Conservation (phyloP, 192 early-diverging fungal species). For the Gigaspora rosea region DNA sequence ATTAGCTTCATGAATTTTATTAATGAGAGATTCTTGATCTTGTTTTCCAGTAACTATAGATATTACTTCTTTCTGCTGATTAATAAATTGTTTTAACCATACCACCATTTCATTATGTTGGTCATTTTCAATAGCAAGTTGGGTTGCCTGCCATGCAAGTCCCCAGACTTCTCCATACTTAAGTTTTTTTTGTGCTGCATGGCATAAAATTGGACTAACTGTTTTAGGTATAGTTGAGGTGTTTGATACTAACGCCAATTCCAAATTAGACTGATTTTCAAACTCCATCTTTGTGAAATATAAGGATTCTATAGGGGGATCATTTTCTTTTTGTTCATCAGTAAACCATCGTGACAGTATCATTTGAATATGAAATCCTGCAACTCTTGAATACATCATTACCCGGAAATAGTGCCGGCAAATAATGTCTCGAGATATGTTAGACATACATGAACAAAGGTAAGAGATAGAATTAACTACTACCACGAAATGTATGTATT, state of each 20-base stretch:
- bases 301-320: too few species aligned
- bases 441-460: too few species aligned
- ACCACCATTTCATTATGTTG: background rate
- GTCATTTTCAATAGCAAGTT: conserved; percentile 9
- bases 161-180: background rate
- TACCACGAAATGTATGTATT: too few species aligned
- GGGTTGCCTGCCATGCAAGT: conserved; percentile 1
- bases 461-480: too few species aligned
- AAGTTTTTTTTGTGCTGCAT: background rate
- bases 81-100: background rate
- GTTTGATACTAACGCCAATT: background rate
- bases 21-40: background rate
- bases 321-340: too few species aligned
- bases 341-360: too few species aligned
- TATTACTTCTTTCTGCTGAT: conserved; percentile 4
- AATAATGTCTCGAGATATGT: too few species aligned
- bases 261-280: background rate
- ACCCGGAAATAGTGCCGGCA: too few species aligned
- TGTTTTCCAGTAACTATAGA: background rate
- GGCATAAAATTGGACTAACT: background rate
- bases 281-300: too few species aligned
- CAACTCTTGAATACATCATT: too few species aligned
- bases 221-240: background rate
- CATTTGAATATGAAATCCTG: too few species aligned
- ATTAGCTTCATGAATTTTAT: background rate